Conservation (phyloP, 1,284 basidiomycete species). For the Cryptococcus sp. region DNA sequence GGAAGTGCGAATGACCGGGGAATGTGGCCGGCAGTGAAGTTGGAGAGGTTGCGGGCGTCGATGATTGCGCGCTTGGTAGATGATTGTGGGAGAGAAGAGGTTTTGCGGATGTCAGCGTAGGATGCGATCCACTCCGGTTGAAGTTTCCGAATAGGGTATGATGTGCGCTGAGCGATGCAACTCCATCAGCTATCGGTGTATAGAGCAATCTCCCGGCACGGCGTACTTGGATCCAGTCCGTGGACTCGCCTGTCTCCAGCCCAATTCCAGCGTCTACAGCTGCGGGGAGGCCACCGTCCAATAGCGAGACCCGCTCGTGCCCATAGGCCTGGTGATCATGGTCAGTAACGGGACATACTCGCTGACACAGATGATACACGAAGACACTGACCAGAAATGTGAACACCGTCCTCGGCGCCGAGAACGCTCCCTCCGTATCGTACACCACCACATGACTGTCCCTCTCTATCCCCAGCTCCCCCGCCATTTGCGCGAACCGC, state of each 20-base stretch:
- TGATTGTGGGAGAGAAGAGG: neutral
- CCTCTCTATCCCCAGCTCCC: constrained; percentile 4
- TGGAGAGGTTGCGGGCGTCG: constrained; percentile 8
- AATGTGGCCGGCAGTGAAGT: constrained; percentile 8
- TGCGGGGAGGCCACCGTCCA: constrained; percentile 11
- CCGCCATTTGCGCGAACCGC: constrained; percentile 7
- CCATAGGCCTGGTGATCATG: constrained; percentile 6
- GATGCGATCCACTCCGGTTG: neutral
- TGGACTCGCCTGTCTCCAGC: constrained; percentile 5
- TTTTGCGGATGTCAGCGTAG: constrained; percentile 6
- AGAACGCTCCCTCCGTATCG: constrained; percentile 12
- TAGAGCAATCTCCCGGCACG: too few species aligned
- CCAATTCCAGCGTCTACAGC: constrained; percentile 6
- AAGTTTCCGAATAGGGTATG: constrained; percentile 4
- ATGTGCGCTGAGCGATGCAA: constrained; percentile 1
- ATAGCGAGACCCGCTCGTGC: constrained; percentile 9
- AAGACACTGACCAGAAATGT: constrained; percentile 7
- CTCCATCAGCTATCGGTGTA: too few species aligned
- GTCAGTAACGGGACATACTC: neutral
- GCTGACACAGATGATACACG: neutral
- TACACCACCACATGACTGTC: constrained; percentile 9
- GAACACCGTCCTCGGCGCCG: constrained; percentile 9
- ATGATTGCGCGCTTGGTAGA: neutral
- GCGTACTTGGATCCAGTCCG: too few species aligned
- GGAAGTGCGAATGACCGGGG: constrained; percentile 5